Percentiles rank a stretch among this genome's conserved stretches.
phyloP scores from a whole-genome alignment of 176 grass and related monocot genomes.

The Stipa capillata region DNA sequence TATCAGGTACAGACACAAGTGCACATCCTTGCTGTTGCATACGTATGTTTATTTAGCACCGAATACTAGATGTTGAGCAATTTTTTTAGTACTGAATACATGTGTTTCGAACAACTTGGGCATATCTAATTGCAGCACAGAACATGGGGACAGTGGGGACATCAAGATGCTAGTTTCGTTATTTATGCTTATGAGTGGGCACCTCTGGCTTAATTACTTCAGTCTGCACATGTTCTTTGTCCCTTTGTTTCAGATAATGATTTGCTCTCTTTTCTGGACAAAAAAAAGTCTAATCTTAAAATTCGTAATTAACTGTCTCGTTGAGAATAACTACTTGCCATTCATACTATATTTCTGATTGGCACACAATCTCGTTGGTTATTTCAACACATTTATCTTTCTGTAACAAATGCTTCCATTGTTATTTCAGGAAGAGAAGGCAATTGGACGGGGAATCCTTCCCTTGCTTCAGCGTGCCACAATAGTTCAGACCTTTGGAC shows the following conservation, averaged over 20 bases:
- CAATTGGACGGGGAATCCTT: conserved; percentile 73
- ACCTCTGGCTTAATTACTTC: conserved; percentile 7
- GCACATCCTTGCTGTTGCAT: conserved; percentile 7
- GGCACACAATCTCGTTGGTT: not conserved
- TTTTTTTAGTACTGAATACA: not conserved
- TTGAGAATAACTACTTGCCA: not conserved
- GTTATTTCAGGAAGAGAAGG: conserved; percentile 81
- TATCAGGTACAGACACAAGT: conserved; percentile 58
- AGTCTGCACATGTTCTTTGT: conserved; percentile 6
- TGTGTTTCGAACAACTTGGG: not conserved
- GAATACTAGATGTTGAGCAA: not conserved
- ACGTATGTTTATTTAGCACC: not conserved
- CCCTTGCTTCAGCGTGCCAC: conserved; percentile 83
- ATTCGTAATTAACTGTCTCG: not conserved
- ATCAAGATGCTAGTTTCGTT: not conserved
- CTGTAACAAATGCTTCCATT: not conserved
- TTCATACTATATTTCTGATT: not conserved
- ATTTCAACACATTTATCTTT: not conserved
- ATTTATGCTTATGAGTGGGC: not conserved
- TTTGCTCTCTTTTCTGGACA: not conserved
- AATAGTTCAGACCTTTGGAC: conserved; percentile 92
- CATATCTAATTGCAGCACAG: conserved; percentile 5
- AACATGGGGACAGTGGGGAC: conserved; percentile 22
- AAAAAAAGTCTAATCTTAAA: not conserved
- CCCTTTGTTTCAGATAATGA: conserved; percentile 6